Base-by-base conservation (phyloP, 352 stramenopile genomes). In the Globisporangium recalcitrans region DNA sequence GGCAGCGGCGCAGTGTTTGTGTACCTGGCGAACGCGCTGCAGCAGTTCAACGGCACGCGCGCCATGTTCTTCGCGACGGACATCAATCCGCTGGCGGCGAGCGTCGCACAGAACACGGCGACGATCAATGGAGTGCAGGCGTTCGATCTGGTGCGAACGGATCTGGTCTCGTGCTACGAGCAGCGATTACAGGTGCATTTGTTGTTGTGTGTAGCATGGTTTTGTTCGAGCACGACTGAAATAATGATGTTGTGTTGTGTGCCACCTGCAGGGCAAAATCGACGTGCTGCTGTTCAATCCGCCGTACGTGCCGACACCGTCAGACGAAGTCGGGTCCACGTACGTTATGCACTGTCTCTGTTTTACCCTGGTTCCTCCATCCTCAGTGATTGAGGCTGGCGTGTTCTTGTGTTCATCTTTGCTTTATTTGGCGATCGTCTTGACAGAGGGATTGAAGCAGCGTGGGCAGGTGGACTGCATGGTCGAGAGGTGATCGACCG, bases 221-320 rank as follows among this genome's bases (percentile, higher is more conserved):
- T 19, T 49, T 60, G n/a, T 34, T 8, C 49, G 38, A 16, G 4
- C 32, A 38, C 32, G 32, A 38, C 3, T 38, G 32, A 16, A 8
- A n/a, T n/a, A n/a, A n/a, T n/a, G 4, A 46, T 46, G 52, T n/a
- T 19, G 7, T n/a, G 29, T 14, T 21, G 27, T 11, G 16, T 34
- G 7, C 16, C 4, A 0, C 0, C 2, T 27, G 38, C 64, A 83
- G 70, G 77, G 66, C 63, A 63, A 70, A 52, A 78, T 99, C 10
- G 96, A 99, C 66, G 82, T 98, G 51, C 70, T 99, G 42, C 71
- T 99, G 21, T 99, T 99, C 73, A 99, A 99, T 79, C 97, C 97
- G 21, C 97, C 97, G 11, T 99, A 99, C 67, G 97, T 99, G 54
- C 95, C 97, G 24, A 99, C 97, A 22, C 91, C 95, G 6, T 90